Base-by-base conservation (phyloP, 2,329 filamentous ascomycete genomes). In the Cladophialophora chaetospira region DNA sequence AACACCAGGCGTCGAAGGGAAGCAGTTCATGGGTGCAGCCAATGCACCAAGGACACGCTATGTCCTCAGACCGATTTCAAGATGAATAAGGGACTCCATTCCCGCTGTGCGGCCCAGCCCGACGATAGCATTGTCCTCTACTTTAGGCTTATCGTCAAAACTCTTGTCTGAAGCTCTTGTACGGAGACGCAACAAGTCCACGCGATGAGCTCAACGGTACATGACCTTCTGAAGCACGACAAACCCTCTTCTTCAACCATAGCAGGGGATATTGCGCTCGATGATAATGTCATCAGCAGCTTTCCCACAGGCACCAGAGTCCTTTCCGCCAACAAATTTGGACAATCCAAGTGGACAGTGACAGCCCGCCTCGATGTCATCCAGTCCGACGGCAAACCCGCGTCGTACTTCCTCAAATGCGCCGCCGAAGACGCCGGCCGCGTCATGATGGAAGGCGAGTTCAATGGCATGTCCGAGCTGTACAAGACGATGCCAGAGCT, bases 401-500 rank as follows among this genome's bases (percentile, higher is more conserved):
- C 25, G 17, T 25, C 42, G 5, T 62, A 56, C 25, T 62, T 62
- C 25, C 56, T 62, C 6, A 62, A 62, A 38, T 51, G 42, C 29
- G 55, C 58, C 4, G 31, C 36, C 13, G 49, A 19, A n/a, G 50
- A 58, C 8, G 45, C 44, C 3, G 60, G 57, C 5, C 53, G 40
- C 5, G 13, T 50, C 23, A 56, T 67, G 55, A 57, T 69, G 13
- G 61, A 70, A 54, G 70, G 70, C 3, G 72, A 73, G 61, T 72
- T 68, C 57, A 55, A 65, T 17, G 65, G 68, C 46, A 68, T 70
- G 64, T 62, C 63, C 2, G 69, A 68, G 31, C 57, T 73, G 5
- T 63, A 70, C 53, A 67, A 63, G 11, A 51, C 62, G 3, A 61
- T 66, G 6, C 67, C 68, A 8, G 59, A 60, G 11, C 61, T 72